phyloP scores from a whole-genome alignment of 768 basidiomycete species.

The Cyclocybe cylindracea region DNA sequence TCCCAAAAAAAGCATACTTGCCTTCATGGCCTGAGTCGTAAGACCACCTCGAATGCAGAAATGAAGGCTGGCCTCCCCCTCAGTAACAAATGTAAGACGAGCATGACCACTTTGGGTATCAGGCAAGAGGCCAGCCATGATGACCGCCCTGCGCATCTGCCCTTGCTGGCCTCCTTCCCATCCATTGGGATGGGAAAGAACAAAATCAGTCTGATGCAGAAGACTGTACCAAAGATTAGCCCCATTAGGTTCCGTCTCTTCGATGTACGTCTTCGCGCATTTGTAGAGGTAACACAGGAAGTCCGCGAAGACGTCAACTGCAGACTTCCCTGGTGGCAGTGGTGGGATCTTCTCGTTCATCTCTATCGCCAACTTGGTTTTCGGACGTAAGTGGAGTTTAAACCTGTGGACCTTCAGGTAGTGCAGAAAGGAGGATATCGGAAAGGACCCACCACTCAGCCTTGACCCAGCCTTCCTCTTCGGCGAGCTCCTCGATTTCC shows the following conservation, averaged over 20 bases:
- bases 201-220: conserved; percentile 35
- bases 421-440: background rate
- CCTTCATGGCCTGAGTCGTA: conserved; percentile 15
- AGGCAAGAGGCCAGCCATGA: conserved; percentile 38
- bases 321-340: conserved; percentile 40
- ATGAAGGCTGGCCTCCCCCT: conserved; percentile 55
- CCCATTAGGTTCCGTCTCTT: conserved; percentile 44
- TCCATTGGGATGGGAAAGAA: conserved; percentile 43
- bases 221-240: conserved; percentile 37
- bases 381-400: conserved; percentile 28
- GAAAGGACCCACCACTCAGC: conserved; percentile 43
- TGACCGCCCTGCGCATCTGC: conserved; percentile 39
- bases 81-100: conserved; percentile 47
- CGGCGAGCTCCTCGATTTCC: conserved; percentile 36
- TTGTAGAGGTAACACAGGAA: conserved; percentile 47
- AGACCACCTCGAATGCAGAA: conserved; percentile 39
- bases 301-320: conserved; percentile 45
- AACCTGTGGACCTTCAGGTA: conserved; percentile 22
- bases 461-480: conserved; percentile 46
- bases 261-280: conserved; percentile 41
- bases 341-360: conserved; percentile 35
- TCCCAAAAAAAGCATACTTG: conserved; percentile 4
- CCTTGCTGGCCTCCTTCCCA: conserved; percentile 45
- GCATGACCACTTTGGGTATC: conserved; percentile 30
- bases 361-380: conserved; percentile 8